Conservation (phyloP, 208 protist genomes). For the Trypanosoma grayi region DNA sequence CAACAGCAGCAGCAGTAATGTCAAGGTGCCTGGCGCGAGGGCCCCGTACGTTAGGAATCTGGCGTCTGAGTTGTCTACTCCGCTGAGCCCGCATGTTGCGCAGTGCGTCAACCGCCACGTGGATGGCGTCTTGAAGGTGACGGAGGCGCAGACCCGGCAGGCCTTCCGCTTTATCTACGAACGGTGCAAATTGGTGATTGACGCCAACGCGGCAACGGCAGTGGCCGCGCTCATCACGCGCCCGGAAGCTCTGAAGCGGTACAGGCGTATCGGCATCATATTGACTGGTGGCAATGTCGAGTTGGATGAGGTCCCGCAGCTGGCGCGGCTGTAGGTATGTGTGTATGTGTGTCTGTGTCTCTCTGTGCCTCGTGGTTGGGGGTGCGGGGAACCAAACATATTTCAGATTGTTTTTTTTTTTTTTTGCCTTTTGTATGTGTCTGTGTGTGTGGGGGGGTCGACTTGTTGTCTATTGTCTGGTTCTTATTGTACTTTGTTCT, state of each 20-base stretch:
- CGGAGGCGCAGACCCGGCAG: constrained; percentile 44
- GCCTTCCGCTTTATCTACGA: constrained; percentile 80
- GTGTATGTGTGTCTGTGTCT: too few relatives aligned
- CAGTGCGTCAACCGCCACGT: constrained; percentile 51
- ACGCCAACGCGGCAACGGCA: constrained; percentile 66
- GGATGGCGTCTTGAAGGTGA: constrained; percentile 60
- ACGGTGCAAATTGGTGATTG: constrained; percentile 77
- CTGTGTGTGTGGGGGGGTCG: too few relatives aligned
- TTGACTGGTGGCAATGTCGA: constrained; percentile 63
- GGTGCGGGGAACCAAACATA: too few relatives aligned
- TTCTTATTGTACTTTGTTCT: too few relatives aligned
- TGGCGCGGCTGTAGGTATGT: constrained; percentile 18
- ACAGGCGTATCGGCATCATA: constrained; percentile 47
- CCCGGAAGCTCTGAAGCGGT: constrained; percentile 33
- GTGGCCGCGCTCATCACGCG: constrained; percentile 58
- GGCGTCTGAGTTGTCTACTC: constrained; percentile 5
- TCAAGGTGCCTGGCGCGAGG: not conserved
- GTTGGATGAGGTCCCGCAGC: constrained; percentile 29
- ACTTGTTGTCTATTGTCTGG: too few relatives aligned
- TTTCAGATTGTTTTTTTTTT: too few relatives aligned
- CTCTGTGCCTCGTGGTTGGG: too few relatives aligned
- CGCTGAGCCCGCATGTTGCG: constrained; percentile 22
- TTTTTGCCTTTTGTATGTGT: too few relatives aligned
- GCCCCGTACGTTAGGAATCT: not conserved
- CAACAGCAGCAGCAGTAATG: constrained; percentile 10